These are phyloP conservation scores for Aspergillus alliaceus DNA, from an alignment of 2,329 filamentous ascomycete genomes.

Conservation along the genomic window DNA sequence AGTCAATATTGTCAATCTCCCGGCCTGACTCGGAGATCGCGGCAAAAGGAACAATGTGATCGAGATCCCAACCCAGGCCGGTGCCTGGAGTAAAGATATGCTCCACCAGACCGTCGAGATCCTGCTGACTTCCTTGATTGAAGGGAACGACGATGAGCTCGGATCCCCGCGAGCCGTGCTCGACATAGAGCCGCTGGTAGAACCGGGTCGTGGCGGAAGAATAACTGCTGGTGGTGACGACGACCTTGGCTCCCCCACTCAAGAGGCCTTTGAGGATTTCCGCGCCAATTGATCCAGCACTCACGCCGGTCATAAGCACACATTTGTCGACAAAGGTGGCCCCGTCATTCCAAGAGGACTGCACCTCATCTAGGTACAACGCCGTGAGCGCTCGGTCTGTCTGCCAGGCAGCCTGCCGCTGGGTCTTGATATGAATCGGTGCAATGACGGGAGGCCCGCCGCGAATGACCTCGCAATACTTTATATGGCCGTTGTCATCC, in stretches of 20 bases:
- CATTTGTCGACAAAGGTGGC: slow-evolving; percentile 94
- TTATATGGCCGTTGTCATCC: slow-evolving; percentile 86
- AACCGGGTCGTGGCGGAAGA: slow-evolving; percentile 97
- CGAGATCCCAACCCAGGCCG: slow-evolving; percentile 95
- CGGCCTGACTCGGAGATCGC: slow-evolving; percentile 97
- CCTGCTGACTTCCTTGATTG: slow-evolving; percentile 98
- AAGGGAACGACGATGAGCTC: slow-evolving; percentile 98
- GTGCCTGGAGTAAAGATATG: slow-evolving; percentile 98
- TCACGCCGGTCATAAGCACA: slow-evolving; percentile 96
- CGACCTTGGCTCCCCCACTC: slow-evolving; percentile 92
- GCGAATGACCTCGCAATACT: slow-evolving; percentile 84
- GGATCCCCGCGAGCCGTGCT: slow-evolving; percentile 88
- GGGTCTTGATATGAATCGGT: slow-evolving; percentile 28
- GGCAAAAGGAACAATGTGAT: slow-evolving; percentile 93
- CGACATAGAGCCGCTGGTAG: slow-evolving; percentile 97
- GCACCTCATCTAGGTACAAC: slow-evolving; percentile 86
- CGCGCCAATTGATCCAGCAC: slow-evolving; percentile 94
- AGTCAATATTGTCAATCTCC: slow-evolving; percentile 95
- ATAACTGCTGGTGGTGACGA: slow-evolving; percentile 95
- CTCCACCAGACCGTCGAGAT: slow-evolving; percentile 87
- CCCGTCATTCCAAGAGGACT: slow-evolving; percentile 81
- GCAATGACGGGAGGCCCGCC: slow-evolving; percentile 18
- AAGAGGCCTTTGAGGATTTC: slow-evolving; percentile 95
- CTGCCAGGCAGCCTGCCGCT: slow-evolving; percentile 95
- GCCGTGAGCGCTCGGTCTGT: slow-evolving; percentile 99